These are phyloP conservation scores for Grifola frondosa DNA, from an alignment of 1,284 basidiomycete genomes.

Conservation along the genomic window DNA sequence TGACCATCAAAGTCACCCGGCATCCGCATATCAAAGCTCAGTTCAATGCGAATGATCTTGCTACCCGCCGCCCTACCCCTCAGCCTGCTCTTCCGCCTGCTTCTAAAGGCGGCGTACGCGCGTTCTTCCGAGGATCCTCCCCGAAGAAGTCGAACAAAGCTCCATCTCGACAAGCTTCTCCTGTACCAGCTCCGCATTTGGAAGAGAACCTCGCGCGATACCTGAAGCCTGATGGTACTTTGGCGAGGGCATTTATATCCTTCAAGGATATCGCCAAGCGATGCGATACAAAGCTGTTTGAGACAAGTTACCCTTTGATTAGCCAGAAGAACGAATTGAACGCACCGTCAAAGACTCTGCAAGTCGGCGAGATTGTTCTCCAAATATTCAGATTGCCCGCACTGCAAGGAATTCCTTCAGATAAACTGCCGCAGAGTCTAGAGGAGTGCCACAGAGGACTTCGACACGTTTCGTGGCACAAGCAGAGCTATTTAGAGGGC, in stretches of 20 bases:
- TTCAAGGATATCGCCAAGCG: constrained; percentile 82
- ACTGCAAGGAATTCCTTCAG: constrained; percentile 75
- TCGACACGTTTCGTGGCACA: constrained; percentile 88
- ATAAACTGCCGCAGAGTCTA: constrained; percentile 85
- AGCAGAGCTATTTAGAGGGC: constrained; percentile 90
- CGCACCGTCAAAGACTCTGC: constrained; percentile 55
- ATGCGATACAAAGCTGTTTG: constrained; percentile 82
- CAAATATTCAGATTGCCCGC: constrained; percentile 91
- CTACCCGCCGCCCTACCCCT: constrained; percentile 44
- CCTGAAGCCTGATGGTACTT: constrained; percentile 75
- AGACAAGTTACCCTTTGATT: constrained; percentile 83
- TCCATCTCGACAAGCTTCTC: constrained; percentile 26
- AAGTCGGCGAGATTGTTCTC: constrained; percentile 78
- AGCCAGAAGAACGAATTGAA: constrained; percentile 66
- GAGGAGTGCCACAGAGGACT: constrained; percentile 92
- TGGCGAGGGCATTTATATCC: constrained; percentile 79
- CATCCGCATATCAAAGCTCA: constrained; percentile 80
- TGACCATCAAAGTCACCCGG: constrained; percentile 79
- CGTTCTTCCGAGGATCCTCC: constrained; percentile 70
- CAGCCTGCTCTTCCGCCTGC: constrained; percentile 43
- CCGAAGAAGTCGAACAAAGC: constrained; percentile 65
- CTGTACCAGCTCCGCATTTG: constrained; percentile 37
- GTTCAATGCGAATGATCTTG: constrained; percentile 59
- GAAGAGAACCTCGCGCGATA: constrained; percentile 80
- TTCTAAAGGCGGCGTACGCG: constrained; percentile 64